phyloP scores from a whole-genome alignment of 2,329 filamentous ascomycete genomes.

The Keithomyces neogunnii region DNA sequence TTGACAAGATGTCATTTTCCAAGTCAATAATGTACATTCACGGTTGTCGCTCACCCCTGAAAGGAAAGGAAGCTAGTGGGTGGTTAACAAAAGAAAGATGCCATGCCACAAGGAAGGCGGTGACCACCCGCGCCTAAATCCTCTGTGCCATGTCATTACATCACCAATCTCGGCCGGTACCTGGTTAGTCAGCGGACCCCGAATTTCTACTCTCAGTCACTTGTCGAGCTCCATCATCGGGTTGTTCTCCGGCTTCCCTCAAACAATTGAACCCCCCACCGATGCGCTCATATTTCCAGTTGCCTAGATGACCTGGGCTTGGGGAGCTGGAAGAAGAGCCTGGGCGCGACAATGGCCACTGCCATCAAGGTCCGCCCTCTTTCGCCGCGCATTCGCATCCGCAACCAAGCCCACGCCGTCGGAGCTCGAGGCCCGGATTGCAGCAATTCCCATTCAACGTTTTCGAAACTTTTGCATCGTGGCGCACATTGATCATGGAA shows the following conservation, averaged over 20 bases:
- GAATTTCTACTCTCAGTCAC: no score
- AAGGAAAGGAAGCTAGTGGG: no score
- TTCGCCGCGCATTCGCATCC: conserved; percentile 9
- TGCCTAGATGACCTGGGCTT: conserved; percentile 29
- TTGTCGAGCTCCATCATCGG: no score
- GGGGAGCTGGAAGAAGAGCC: conserved; percentile 26
- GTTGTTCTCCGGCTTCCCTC: background rate
- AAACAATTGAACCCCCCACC: background rate
- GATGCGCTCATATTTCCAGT: conserved; percentile 6
- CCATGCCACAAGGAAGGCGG: no score
- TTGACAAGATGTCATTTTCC: no score
- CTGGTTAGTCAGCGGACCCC: no score
- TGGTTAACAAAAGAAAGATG: no score
- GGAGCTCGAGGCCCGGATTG: conserved; percentile 45
- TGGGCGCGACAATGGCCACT: conserved; percentile 27
- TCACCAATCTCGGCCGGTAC: no score
- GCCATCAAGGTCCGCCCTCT: conserved; percentile 6
- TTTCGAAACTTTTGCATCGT: conserved; percentile 98
- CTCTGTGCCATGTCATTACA: no score
- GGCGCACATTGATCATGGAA: conserved; percentile 97
- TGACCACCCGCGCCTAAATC: no score
- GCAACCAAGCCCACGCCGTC: conserved; percentile 21
- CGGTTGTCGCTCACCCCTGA: no score
- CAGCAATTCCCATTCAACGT: conserved; percentile 67
- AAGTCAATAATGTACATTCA: no score